These are phyloP conservation scores for Aspergillus egyptiacus DNA, from an alignment of 495 filamentous ascomycete genomes.

Conservation along the genomic window DNA sequence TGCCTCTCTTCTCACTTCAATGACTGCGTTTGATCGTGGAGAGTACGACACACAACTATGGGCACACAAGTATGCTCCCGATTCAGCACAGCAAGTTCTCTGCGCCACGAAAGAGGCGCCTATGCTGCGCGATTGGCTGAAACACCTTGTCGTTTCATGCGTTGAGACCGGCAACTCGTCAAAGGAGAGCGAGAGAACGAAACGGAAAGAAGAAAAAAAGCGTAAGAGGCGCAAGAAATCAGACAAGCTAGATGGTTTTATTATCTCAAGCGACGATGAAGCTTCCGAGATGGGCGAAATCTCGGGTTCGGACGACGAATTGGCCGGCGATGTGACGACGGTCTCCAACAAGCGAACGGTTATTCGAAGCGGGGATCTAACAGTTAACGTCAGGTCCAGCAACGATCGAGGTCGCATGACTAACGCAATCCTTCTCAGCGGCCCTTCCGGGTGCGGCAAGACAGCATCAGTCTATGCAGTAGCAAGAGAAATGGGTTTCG, in stretches of 20 bases:
- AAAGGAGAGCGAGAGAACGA: constrained; percentile 38
- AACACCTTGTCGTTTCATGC: constrained; percentile 61
- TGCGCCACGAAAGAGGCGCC: constrained; percentile 65
- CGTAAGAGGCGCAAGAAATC: constrained; percentile 63
- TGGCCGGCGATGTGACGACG: constrained; percentile 33
- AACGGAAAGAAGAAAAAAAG: constrained; percentile 38
- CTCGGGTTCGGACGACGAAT: constrained; percentile 57
- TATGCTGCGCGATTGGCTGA: constrained; percentile 81
- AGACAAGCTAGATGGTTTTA: constrained; percentile 72
- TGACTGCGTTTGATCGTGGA: constrained; percentile 76
- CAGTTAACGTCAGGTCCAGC: constrained; percentile 26
- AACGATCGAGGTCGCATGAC: constrained; percentile 38
- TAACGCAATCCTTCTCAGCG: constrained; percentile 77
- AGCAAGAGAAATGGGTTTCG: constrained; percentile 91
- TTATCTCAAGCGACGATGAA: constrained; percentile 82
- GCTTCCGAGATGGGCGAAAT: constrained; percentile 67
- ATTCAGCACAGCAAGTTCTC: constrained; percentile 62
- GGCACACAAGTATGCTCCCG: constrained; percentile 83
- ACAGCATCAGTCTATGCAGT: constrained; percentile 88
- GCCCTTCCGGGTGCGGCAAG: constrained; percentile 87
- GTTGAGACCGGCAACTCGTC: constrained; percentile 57
- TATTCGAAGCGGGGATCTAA: constrained; percentile 51
- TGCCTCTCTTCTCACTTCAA: constrained; percentile 47
- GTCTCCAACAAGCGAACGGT: constrained; percentile 54
- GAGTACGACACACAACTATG: constrained; percentile 69